Evolutionary conservation across 805 yeast genomes (phyloP), one percentile per base, ranked within the genome.

Genomic region (Suhomyces prunicola): DNA sequence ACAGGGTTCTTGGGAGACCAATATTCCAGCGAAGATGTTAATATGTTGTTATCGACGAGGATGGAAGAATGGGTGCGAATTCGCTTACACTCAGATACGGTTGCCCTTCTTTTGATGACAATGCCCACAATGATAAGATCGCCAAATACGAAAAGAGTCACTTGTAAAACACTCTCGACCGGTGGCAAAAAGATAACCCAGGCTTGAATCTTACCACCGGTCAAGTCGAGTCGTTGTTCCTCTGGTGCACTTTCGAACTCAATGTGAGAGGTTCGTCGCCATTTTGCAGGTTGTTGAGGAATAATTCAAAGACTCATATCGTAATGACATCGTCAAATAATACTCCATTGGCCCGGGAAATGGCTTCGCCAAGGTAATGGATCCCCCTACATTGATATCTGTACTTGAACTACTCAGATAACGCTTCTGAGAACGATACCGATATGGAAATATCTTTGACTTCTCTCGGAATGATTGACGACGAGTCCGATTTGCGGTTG

Each of bases 1-100:
- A 70, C 79, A 57, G 90, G 89, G 0, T 85, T 86, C 66, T 71
- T 82, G 58, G 80, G 80, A 9, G 72, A 71, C 49, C 69, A 73
- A 52, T 76, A 71, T 61, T 42, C 48, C 4, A 65, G 74, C 15
- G 58, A 53, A 5, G 54, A 64, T 26, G 64, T 65, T 33, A 69
- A 15, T 71, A 65, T 26, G 60, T 80, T 41, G 68, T 79, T 10
- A 60, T 84, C 23, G 72, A 76, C 44, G 90, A 85, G 62, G 69
- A 69, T 47, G 66, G 63, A 8, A 56, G 59, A 4, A 73, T 71
- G 62, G 90, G 90, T 35, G 85, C 81, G 31, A 80, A 85, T 66
- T 75, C 86, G 4, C 70, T 86, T 65, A 81, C 88, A 6, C 83
- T 88, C 15, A 71, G 79, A 24, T 64, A 70, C 50, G 76, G 75